phyloP scores from a whole-genome alignment of 768 basidiomycete genomes.

The Xerocomellus amylosporus region DNA sequence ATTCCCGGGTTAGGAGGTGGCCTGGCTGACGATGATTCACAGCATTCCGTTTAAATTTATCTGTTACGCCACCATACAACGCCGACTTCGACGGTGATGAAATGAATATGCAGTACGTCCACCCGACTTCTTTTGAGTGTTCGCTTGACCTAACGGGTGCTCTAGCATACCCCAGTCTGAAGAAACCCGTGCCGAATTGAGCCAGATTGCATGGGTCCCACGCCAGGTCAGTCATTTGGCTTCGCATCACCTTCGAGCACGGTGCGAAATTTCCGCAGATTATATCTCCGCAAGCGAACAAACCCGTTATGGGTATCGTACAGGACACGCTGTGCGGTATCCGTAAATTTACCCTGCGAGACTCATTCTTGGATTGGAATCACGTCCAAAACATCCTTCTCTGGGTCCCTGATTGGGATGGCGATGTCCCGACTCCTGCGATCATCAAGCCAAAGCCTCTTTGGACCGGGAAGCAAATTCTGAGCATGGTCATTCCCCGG shows the following conservation, averaged over 20 bases:
- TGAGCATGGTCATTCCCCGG: conserved; percentile 87
- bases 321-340: conserved; percentile 98
- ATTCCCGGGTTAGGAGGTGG: not conserved
- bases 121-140: not conserved
- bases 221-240: conserved; percentile 62
- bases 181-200: conserved; percentile 96
- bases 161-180: conserved; percentile 93
- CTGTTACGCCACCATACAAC: conserved; percentile 98
- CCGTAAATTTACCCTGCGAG: conserved; percentile 94
- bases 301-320: conserved; percentile 99
- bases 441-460: conserved; percentile 96
- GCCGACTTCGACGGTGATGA: conserved; percentile 99
- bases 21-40: conserved; percentile 17
- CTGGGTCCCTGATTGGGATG: conserved; percentile 99
- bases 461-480: conserved; percentile 97
- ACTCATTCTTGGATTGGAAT: conserved; percentile 93
- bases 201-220: conserved; percentile 98
- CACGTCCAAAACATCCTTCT: conserved; percentile 96
- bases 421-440: conserved; percentile 84
- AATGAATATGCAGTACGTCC: conserved; percentile 99
- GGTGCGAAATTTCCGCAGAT: conserved; percentile 52
- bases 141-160: conserved; percentile 7
- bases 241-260: not conserved
- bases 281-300: conserved; percentile 98
- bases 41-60: conserved; percentile 98